phyloP scores from a whole-genome alignment of 768 basidiomycete species.

The Crassisporium funariophilum region DNA sequence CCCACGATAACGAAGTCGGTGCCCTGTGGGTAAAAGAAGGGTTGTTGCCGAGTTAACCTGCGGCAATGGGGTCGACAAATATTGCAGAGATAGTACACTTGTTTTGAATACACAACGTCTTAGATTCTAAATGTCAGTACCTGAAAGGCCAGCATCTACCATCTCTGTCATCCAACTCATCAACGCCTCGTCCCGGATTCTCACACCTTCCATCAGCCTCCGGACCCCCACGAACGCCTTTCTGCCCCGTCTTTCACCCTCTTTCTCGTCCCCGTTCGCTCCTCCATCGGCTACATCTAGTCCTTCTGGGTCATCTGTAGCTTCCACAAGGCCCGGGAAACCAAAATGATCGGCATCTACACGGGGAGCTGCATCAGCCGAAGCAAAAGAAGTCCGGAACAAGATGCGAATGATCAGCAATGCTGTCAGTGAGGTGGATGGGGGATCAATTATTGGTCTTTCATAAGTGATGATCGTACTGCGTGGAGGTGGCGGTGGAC shows the following conservation, averaged over 20 bases:
- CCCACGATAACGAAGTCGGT: conserved; percentile 46
- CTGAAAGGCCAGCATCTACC: conserved; percentile 27
- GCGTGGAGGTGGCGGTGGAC: conserved; percentile 74
- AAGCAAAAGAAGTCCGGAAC: conserved; percentile 78
- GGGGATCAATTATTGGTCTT: conserved; percentile 62
- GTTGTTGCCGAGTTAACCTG: too few relatives aligned
- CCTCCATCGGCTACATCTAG: conserved; percentile 47
- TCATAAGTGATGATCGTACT: conserved; percentile 60
- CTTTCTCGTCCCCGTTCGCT: conserved; percentile 54
- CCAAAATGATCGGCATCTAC: conserved; percentile 87
- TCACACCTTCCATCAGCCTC: conserved; percentile 62
- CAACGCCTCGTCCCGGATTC: conserved; percentile 60
- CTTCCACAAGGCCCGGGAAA: conserved; percentile 82
- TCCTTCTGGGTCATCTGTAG: conserved; percentile 65
- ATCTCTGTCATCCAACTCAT: conserved; percentile 48
- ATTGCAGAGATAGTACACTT: too few relatives aligned
- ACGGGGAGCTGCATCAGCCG: conserved; percentile 65
- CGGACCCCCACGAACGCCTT: conserved; percentile 68
- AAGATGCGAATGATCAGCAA: conserved; percentile 82
- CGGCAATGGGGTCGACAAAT: too few relatives aligned
- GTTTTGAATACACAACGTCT: not conserved
- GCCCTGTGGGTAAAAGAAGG: conserved; percentile 35
- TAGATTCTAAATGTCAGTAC: conserved; percentile 1
- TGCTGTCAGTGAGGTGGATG: conserved; percentile 76
- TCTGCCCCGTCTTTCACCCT: conserved; percentile 72